Conservation (phyloP, 1,139 yeast species). For the Pichia sp. region DNA sequence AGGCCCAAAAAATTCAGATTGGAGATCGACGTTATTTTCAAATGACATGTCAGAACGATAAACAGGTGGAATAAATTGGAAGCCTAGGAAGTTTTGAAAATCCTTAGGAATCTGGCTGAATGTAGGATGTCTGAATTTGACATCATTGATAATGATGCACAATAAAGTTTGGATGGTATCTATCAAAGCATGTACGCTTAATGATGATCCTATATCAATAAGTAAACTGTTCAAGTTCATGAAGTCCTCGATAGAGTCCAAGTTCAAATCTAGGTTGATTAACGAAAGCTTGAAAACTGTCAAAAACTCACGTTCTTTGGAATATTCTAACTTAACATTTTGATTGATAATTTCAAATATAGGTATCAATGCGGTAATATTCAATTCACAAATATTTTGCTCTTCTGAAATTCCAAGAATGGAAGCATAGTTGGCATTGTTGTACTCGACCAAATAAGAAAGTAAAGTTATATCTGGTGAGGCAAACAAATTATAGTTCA, state of each 20-base stretch:
- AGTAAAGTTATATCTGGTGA: conserved; percentile 3
- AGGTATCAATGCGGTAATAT: conserved; percentile 14
- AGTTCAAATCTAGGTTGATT: conserved; percentile 17
- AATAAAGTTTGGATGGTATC: conserved; percentile 27
- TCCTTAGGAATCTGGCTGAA: conserved; percentile 16
- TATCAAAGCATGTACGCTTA: conserved; percentile 26
- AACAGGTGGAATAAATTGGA: conserved; percentile 35
- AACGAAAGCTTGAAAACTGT: conserved; percentile 31
- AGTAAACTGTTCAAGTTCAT: conserved; percentile 21
- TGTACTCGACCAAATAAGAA: conserved; percentile 9
- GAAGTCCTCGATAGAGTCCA: conserved; percentile 21
- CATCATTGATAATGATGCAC: conserved; percentile 20
- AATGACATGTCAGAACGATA: conserved; percentile 34
- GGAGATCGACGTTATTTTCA: conserved; percentile 23
- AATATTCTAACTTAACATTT: conserved; percentile 31
- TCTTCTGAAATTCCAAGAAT: conserved; percentile 12
- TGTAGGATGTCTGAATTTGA: conserved; percentile 17
- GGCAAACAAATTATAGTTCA: conserved; percentile 12
- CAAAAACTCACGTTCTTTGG: conserved; percentile 30
- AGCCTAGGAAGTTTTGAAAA: conserved; percentile 21
- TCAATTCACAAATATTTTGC: conserved; percentile 1
- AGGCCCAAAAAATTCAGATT: conserved; percentile 19
- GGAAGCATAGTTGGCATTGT: conserved; percentile 9
- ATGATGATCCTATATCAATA: conserved; percentile 28
- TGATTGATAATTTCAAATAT: conserved; percentile 39